phyloP scores from a whole-genome alignment of 352 stramenopile species.

The Phytophthora brassicae region DNA sequence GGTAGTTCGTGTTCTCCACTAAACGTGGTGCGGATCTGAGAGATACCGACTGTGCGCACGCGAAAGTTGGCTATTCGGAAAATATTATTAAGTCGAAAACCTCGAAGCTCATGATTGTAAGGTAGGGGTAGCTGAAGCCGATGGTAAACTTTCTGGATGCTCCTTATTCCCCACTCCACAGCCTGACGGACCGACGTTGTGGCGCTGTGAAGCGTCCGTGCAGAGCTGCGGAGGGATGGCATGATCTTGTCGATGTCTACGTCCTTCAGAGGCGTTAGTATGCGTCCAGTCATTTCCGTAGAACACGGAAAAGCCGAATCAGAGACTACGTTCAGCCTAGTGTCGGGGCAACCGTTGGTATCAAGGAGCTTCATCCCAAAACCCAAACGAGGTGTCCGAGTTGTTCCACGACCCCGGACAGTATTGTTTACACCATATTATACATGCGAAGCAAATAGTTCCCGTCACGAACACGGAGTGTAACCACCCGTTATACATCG shows the following conservation, averaged over 20 bases:
- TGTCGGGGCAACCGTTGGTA: background rate
- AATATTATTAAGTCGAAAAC: background rate
- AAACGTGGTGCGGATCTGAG: background rate
- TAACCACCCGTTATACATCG: too few species aligned
- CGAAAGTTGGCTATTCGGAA: constrained; percentile 8
- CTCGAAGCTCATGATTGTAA: background rate
- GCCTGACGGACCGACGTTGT: constrained; percentile 1
- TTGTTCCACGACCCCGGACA: too few species aligned
- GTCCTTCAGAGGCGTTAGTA: too few species aligned
- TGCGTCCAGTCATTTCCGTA: background rate
- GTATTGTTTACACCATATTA: background rate
- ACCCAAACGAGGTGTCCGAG: background rate
- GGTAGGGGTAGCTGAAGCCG: background rate
- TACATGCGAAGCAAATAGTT: background rate
- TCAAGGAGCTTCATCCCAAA: background rate
- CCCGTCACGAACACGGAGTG: background rate
- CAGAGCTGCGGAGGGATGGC: background rate
- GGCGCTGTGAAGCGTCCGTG: background rate
- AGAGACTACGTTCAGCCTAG: background rate
- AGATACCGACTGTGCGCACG: constrained; percentile 6
- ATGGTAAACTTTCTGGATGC: background rate
- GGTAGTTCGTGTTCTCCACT: background rate
- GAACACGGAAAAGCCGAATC: background rate
- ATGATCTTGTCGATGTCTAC: background rate
- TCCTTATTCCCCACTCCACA: background rate